Evolutionary conservation across 179 eudicot genomes (phyloP).

Genomic region (Spergularia azorica): DNA sequence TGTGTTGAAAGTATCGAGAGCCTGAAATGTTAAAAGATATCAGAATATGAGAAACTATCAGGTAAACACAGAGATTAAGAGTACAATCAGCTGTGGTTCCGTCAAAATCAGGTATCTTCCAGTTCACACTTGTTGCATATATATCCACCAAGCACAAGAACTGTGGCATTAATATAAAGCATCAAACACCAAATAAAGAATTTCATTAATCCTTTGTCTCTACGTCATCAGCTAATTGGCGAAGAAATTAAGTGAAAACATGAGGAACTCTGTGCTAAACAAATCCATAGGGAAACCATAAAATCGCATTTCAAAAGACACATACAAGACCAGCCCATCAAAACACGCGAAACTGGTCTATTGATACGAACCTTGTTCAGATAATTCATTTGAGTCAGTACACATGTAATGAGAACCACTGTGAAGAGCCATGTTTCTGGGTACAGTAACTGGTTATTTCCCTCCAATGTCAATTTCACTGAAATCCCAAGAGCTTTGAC

Average conservation of each 20-base stretch:
- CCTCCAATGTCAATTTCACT: slow-evolving; percentile 63
- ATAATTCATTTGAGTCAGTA: slow-evolving; percentile 71
- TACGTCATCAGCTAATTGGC: too few relatives aligned
- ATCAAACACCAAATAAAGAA: too few relatives aligned
- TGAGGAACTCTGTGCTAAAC: neutral
- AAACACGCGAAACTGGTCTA: neutral
- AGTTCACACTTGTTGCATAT: neutral
- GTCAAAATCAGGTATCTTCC: neutral
- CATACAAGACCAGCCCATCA: neutral
- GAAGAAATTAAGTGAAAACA: neutral
- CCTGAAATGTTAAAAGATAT: slow-evolving; percentile 40
- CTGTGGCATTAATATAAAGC: neutral
- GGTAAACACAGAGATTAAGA: neutral
- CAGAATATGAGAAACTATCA: neutral
- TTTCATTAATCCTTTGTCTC: neutral
- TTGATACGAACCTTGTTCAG: slow-evolving; percentile 59
- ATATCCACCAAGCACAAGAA: neutral
- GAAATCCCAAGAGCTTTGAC: slow-evolving; percentile 78
- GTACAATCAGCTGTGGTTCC: neutral
- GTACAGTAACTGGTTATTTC: slow-evolving; percentile 63
- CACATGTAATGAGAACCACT: slow-evolving; percentile 53
- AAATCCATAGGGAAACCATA: neutral
- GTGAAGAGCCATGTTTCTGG: slow-evolving; percentile 73
- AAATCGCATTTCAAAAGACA: neutral
- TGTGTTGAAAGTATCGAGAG: slow-evolving; percentile 71